Conservation (phyloP, 225 moss, liverwort and hornwort species). For the Antitrichia curtipendula region DNA sequence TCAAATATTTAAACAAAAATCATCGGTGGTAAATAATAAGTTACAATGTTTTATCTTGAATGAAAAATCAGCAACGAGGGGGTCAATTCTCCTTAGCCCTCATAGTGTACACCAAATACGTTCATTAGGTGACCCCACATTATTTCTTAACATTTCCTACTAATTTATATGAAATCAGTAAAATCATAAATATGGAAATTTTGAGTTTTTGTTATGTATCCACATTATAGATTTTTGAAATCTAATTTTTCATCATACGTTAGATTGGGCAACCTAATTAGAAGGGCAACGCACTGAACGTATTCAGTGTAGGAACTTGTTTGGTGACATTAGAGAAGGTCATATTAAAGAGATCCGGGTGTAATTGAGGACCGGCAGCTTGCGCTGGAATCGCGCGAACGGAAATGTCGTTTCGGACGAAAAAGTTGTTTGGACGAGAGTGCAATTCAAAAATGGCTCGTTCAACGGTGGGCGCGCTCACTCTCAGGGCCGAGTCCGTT, state of each 20-base stretch:
- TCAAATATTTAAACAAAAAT: background rate
- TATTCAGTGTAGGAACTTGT: background rate
- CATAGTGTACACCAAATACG: accelerated
- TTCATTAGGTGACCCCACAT: accelerated
- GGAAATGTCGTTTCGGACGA: background rate
- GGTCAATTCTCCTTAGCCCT: background rate
- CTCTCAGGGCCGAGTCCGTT: background rate
- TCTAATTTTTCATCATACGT: background rate
- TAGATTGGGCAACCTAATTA: background rate
- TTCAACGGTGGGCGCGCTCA: background rate
- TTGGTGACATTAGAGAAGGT: background rate
- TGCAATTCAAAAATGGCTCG: background rate
- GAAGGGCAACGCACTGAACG: background rate
- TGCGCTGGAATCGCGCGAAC: background rate
- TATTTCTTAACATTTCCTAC: background rate
- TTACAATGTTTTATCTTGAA: too few relatives aligned
- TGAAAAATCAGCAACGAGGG: background rate
- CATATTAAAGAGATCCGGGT: background rate
- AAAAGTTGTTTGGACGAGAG: background rate
- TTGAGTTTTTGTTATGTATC: too few relatives aligned
- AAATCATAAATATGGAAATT: background rate
- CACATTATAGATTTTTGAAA: background rate
- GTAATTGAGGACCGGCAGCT: background rate
- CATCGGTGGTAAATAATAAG: background rate
- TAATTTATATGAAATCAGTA: background rate